phyloP scores from a whole-genome alignment of 139 green algal genomes.

The Zygnema cylindricum region DNA sequence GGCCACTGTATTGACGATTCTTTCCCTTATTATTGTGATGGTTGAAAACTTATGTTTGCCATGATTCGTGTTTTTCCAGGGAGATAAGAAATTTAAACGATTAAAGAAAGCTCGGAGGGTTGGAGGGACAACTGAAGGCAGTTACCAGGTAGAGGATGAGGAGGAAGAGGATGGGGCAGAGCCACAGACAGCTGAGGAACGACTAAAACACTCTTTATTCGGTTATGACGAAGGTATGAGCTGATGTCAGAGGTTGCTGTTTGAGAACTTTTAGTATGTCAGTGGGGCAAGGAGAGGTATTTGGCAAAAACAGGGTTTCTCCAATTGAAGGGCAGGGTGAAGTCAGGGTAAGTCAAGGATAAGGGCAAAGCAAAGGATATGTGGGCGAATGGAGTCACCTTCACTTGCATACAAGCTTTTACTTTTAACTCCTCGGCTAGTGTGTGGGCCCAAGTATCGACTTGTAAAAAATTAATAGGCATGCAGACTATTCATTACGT shows the following conservation, averaged over 20 bases:
- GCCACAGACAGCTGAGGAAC: constrained; percentile 61
- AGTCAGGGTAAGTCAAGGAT: neutral
- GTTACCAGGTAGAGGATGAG: constrained; percentile 5
- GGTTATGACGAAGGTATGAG: constrained; percentile 70
- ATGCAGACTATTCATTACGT: no score
- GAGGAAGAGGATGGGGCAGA: constrained; percentile 29
- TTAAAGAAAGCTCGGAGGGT: constrained; percentile 43
- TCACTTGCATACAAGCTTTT: neutral
- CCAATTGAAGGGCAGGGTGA: neutral
- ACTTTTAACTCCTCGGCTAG: no score
- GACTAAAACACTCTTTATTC: constrained; percentile 80
- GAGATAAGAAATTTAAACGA: constrained; percentile 54
- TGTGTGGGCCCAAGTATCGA: no score
- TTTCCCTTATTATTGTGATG: no score
- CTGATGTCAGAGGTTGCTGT: no score
- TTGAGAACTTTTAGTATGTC: neutral
- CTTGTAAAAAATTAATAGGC: no score
- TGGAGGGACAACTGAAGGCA: constrained; percentile 21
- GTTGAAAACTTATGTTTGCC: no score
- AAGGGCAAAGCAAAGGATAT: neutral
- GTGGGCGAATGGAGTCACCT: neutral
- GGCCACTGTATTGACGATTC: no score
- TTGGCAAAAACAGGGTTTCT: neutral
- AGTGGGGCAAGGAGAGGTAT: neutral
- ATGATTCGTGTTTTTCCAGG: no score